Percentiles rank a stretch among this genome's conserved stretches.
Conservation (phyloP, 352 stramenopile species). For the Blastocystis sp. region DNA sequence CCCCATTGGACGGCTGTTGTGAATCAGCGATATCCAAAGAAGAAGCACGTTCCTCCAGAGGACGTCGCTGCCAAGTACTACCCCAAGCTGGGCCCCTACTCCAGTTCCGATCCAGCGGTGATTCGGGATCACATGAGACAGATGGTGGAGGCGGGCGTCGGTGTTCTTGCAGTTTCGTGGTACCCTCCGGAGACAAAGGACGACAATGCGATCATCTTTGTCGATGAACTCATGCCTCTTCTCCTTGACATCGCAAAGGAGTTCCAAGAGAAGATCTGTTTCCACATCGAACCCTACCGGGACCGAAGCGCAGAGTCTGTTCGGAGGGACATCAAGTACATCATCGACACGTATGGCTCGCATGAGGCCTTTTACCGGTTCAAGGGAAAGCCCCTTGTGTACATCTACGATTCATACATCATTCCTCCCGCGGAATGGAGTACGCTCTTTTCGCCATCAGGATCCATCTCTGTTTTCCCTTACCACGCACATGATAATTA, state of each 20-base stretch:
- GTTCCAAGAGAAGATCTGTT: slow-evolving; percentile 56
- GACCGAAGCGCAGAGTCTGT: slow-evolving; percentile 48
- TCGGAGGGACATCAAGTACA: slow-evolving; percentile 55
- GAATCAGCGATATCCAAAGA: slow-evolving; percentile 43
- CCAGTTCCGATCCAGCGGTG: slow-evolving; percentile 46
- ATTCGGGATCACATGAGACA: slow-evolving; percentile 60
- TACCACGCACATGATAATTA: background rate
- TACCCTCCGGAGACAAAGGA: slow-evolving; percentile 33
- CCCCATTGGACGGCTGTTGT: slow-evolving; percentile 58
- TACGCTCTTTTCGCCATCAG: slow-evolving; percentile 20
- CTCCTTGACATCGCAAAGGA: slow-evolving; percentile 56
- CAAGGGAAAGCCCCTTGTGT: slow-evolving; percentile 54
- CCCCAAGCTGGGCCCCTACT: slow-evolving; percentile 57
- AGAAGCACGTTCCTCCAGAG: slow-evolving; percentile 53
- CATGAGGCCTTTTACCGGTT: slow-evolving; percentile 59
- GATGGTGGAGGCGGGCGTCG: slow-evolving; percentile 46
- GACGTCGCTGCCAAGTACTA: slow-evolving; percentile 59
- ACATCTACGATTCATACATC: slow-evolving; percentile 59
- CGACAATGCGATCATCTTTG: slow-evolving; percentile 47
- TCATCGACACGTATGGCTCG: slow-evolving; percentile 40
- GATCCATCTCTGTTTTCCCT: background rate
- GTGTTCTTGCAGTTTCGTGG: slow-evolving; percentile 59
- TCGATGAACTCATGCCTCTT: slow-evolving; percentile 54
- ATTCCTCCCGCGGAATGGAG: slow-evolving; percentile 26
- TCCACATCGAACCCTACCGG: slow-evolving; percentile 60